phyloP scores from a whole-genome alignment of 2,329 filamentous ascomycete species.

The Aspergillus carbonarius region DNA sequence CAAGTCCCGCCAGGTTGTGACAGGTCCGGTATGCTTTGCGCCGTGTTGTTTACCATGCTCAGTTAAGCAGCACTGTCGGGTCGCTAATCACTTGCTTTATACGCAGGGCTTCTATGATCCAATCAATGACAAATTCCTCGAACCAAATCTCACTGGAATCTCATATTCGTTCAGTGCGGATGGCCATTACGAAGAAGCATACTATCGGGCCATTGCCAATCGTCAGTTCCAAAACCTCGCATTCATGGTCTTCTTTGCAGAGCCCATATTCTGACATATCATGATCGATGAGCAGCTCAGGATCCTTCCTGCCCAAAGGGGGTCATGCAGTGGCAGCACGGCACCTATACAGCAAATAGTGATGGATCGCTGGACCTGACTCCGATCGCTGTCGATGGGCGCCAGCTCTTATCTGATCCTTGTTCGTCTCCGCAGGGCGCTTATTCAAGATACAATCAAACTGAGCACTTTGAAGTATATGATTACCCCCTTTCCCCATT shows the following conservation, averaged over 20 bases:
- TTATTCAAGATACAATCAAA: constrained; percentile 68
- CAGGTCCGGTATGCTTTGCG: constrained; percentile 59
- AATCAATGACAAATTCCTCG: constrained; percentile 62
- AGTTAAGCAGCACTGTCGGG: not conserved
- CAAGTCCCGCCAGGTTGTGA: constrained; percentile 68
- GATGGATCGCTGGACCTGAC: constrained; percentile 61
- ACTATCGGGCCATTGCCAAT: constrained; percentile 68
- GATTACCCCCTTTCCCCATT: too few relatives aligned
- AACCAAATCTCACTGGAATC: constrained; percentile 66
- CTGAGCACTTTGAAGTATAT: constrained; percentile 60
- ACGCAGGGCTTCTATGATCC: constrained; percentile 68
- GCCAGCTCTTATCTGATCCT: constrained; percentile 65
- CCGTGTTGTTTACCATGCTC: constrained; percentile 1
- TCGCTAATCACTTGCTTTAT: constrained; percentile 9
- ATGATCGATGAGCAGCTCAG: constrained; percentile 45
- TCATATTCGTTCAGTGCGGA: constrained; percentile 72
- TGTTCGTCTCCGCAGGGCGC: constrained; percentile 56
- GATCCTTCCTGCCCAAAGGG: constrained; percentile 62
- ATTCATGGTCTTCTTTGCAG: not conserved
- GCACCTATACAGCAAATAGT: constrained; percentile 55
- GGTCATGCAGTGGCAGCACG: constrained; percentile 73
- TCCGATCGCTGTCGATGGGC: constrained; percentile 65
- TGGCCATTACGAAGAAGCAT: constrained; percentile 67
- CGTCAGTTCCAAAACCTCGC: constrained; percentile 49
- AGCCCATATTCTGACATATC: constrained; percentile 13